These are phyloP conservation scores for Trichoderma asperellum DNA, from an alignment of 2,329 filamentous ascomycete species.

Conservation along the genomic window DNA sequence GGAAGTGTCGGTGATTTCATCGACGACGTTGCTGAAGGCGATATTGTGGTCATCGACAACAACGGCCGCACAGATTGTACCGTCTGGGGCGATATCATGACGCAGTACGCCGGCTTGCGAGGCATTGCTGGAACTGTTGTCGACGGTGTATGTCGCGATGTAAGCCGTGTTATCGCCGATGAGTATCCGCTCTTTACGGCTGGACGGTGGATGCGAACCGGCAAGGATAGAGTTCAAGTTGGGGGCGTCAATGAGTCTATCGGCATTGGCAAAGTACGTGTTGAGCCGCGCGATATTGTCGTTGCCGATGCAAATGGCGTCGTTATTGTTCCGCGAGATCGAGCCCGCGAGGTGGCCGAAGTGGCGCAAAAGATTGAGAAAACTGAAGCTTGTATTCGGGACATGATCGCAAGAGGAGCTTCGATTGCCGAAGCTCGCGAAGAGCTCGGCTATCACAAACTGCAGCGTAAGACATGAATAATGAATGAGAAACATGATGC, in stretches of 20 bases:
- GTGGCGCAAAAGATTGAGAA: slow-evolving; percentile 30
- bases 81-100: slow-evolving; percentile 45
- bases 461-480: not conserved
- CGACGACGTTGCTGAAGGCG: slow-evolving; percentile 39
- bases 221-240: slow-evolving; percentile 41
- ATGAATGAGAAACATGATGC: too few relatives aligned
- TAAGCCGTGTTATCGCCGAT: slow-evolving; percentile 38
- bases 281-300: slow-evolving; percentile 38
- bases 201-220: slow-evolving; percentile 42
- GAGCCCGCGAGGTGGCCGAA: slow-evolving; percentile 31
- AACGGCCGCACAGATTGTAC: slow-evolving; percentile 42
- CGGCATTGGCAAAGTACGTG: slow-evolving; percentile 38
- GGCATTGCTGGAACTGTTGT: slow-evolving; percentile 41
- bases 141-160: slow-evolving; percentile 41
- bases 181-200: slow-evolving; percentile 39
- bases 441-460: not conserved
- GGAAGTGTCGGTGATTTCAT: slow-evolving; percentile 41
- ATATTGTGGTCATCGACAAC: slow-evolving; percentile 42
- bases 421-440: not conserved
- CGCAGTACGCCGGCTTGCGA: slow-evolving; percentile 40
- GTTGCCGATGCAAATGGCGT: slow-evolving; percentile 38
- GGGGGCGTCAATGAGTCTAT: slow-evolving; percentile 38
- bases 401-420: not conserved
- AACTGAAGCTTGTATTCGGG: slow-evolving; percentile 28
- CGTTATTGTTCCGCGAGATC: slow-evolving; percentile 32